These are phyloP conservation scores for Eutrema yunnanense DNA, from an alignment of 345 rosid species.

Conservation along the genomic window DNA sequence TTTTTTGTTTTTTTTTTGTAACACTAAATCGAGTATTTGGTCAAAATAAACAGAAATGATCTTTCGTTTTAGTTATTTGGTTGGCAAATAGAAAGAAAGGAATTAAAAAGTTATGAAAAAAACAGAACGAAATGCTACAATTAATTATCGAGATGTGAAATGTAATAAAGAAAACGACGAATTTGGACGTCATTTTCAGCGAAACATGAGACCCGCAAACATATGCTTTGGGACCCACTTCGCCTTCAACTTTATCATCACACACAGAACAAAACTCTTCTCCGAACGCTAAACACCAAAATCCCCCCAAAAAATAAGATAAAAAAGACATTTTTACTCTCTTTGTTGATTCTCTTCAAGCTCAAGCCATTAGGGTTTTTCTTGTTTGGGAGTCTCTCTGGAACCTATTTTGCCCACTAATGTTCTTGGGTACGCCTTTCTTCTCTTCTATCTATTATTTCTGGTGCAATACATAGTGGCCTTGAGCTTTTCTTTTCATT, in stretches of 20 bases:
- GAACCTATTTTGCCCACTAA: not conserved
- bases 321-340: not conserved
- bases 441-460: not conserved
- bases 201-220: conserved; percentile 1
- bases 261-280: not conserved
- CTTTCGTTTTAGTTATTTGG: not conserved
- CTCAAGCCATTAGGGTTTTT: conserved; percentile 8
- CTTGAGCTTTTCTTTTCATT: not conserved
- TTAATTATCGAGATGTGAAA: not conserved
- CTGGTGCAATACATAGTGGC: not conserved
- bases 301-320: not conserved
- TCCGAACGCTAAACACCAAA: conserved; percentile 25
- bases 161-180: conserved; percentile 6
- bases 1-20: too few species aligned
- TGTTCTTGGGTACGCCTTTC: conserved; percentile 9
- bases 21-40: too few species aligned
- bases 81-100: not conserved
- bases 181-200: conserved; percentile 1
- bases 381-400: not conserved
- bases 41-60: not conserved
- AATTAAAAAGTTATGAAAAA: too few species aligned
- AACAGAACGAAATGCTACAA: not conserved
- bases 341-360: conserved; percentile 24
- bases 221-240: conserved; percentile 17
- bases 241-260: not conserved